phyloP scores from a whole-genome alignment of 1,284 basidiomycete genomes.

The Malassezia slooffiae region DNA sequence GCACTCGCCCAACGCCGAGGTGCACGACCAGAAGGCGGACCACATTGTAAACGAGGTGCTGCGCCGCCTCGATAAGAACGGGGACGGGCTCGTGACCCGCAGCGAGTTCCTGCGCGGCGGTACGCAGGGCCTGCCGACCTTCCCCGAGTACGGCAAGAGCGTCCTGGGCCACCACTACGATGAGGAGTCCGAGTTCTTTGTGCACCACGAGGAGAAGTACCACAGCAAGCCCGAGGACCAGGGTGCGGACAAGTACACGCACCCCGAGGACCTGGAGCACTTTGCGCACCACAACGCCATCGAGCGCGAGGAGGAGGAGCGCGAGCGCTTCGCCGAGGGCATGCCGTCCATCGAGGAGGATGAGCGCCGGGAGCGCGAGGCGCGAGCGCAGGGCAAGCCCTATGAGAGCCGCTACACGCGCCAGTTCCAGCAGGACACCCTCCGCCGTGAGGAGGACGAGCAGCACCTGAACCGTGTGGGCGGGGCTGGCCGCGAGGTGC shows the following conservation, averaged over 20 bases:
- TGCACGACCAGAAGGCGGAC: conserved; percentile 73
- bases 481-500: conserved; percentile 32
- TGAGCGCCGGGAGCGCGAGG: conserved; percentile 22
- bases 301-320: conserved; percentile 71
- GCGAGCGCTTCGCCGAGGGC: conserved; percentile 69
- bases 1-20: conserved; percentile 65
- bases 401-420: conserved; percentile 39
- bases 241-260: conserved; percentile 82
- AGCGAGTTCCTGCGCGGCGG: conserved; percentile 73
- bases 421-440: conserved; percentile 29
- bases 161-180: conserved; percentile 77
- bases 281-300: conserved; percentile 79
- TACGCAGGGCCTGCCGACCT: conserved; percentile 65
- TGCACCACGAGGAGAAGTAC: conserved; percentile 59
- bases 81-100: conserved; percentile 65
- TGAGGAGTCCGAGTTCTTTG: conserved; percentile 46
- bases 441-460: conserved; percentile 27
- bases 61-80: conserved; percentile 62
- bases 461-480: conserved; percentile 29
- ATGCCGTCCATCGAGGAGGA: conserved; percentile 51
- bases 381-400: conserved; percentile 27
- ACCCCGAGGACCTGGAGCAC: conserved; percentile 65
- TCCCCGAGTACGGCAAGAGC: conserved; percentile 52
- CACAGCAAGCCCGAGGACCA: conserved; percentile 94
- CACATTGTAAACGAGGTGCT: conserved; percentile 69